Base-by-base conservation (phyloP, 2,329 filamentous ascomycete species). In the Aschersonia sp. region DNA sequence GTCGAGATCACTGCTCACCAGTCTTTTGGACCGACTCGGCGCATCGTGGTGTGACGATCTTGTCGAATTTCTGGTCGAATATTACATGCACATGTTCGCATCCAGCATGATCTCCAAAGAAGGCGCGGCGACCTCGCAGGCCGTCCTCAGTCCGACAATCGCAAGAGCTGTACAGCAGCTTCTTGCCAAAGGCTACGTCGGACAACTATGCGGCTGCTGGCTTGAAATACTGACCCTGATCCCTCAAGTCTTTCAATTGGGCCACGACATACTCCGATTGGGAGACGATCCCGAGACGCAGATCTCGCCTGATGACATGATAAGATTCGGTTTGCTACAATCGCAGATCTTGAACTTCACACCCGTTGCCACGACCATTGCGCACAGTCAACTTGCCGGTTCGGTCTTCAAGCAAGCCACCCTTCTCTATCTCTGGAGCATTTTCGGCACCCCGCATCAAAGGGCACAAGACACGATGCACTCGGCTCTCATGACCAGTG, bases 41-140 rank as follows among this genome's bases (percentile, higher is more conserved):
- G 51, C 56, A 0, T 57, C 64, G 3, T 52, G 65, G 3, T 60
- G 61, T 2, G 59, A 61, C 9, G 61, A 68, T 7, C 51, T 73
- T 3, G 62, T 65, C 31, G 64, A 69, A 31, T 72, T 72, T 45
- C 62, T 73, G 3, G 62, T 71, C 44, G 70, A 73, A 54, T 72
- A 72, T 40, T 72, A 71, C 50, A 64, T 69, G 50, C 70, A 73
- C 55, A 71, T 68, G 44, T 64, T 67, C 3, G 63, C 66, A 3
- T 63, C 67, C 5, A 72, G 68, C 53, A 70, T 72, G 63, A 68
- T 73, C 43, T 70, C 70, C 0, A 65, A 69, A 32, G 51, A 66
- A 44, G 54, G 58, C 0, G 53, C 57, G n/a, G 54, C 60, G 35
- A 55, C 51, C 12, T 55, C 55, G 0, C 58, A 62, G n/a, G 52